Conservation (phyloP, 768 basidiomycete genomes). For the Rickenella mellea region DNA sequence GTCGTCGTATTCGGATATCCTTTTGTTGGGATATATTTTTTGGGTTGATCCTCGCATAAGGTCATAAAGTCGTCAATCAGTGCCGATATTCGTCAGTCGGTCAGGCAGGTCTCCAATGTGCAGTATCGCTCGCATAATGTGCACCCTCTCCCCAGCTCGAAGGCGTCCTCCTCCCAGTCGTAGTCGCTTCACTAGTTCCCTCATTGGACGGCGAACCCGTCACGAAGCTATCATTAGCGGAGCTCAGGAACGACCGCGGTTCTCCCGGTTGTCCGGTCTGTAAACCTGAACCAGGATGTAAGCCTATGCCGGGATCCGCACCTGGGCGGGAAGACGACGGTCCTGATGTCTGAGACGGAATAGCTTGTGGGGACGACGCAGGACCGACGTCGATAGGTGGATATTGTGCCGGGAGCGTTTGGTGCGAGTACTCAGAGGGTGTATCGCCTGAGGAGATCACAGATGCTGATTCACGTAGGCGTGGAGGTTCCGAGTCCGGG, state of each 20-base stretch:
- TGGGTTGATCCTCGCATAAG: no score
- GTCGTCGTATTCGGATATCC: no score
- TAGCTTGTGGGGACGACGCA: no score
- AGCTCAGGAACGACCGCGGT: not conserved
- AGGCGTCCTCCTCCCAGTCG: slow-evolving; percentile 36
- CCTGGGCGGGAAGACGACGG: not conserved
- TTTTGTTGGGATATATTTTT: no score
- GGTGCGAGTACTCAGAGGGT: not conserved
- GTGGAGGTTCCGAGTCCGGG: no score
- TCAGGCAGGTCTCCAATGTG: not conserved
- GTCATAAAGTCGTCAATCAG: not conserved
- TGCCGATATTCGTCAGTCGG: not conserved
- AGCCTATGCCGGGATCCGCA: no score
- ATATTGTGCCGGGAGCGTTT: not conserved
- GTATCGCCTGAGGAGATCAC: not conserved
- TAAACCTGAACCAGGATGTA: not conserved
- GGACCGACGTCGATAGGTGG: not conserved
- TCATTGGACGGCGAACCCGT: not conserved
- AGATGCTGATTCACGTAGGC: no score
- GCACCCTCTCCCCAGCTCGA: slow-evolving; percentile 39
- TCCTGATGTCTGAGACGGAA: no score
- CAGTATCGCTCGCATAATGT: no score
- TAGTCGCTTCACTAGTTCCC: slow-evolving; percentile 33
- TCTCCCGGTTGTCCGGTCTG: not conserved
- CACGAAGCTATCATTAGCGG: not conserved